Evolutionary conservation across 139 green algal genomes (phyloP), one percentile per base, ranked within the genome.

Genomic region (Coccomyxa sp.): DNA sequence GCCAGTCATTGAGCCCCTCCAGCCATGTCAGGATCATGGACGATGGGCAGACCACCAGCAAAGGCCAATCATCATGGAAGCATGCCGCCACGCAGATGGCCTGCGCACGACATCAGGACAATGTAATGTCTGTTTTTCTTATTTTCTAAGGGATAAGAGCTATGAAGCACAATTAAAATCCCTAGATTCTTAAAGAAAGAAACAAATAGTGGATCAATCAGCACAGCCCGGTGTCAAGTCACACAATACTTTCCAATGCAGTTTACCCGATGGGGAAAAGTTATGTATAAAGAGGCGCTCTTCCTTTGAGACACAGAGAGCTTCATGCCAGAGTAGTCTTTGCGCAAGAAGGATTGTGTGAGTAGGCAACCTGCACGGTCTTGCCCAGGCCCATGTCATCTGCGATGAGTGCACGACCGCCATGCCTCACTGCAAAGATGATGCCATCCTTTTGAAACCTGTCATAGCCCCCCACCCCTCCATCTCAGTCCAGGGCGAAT

Each of bases 341-440:
- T 71, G 63, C 21, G 9, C 63, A 71, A 71, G 63, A 9, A 11
- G 63, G 18, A 71, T 51, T 3, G 38, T 51, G 7, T 51, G 38
- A 71, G 21, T 68, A 28, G 28, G 13, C 17, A 75, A 82, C 90
- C 86, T 93, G 92, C 78, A 97, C 91, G n/a, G 93, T 97, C 88
- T 97, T 97, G 63, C 93, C 94, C 58, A 95, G 58, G 14, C 82
- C 82, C 82, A 85, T 85, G 10, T 90, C 89, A 79, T 92, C 89
- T 57, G 88, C 93, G 13, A 97, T 88, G 66, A 97, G 90, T 16
- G 90, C 89, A 25, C 94, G 77, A 11, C 94, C 94, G 15, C 93
- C 94, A 0, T 84, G 86, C 17, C 79, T 78, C 51, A 97, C 88
- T 15, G 83, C 92, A 86, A 95, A 97, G 71, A 85, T 82, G 32